Conservation (phyloP, 2,329 filamentous ascomycete genomes). For the Periglandula ipomoeae region DNA sequence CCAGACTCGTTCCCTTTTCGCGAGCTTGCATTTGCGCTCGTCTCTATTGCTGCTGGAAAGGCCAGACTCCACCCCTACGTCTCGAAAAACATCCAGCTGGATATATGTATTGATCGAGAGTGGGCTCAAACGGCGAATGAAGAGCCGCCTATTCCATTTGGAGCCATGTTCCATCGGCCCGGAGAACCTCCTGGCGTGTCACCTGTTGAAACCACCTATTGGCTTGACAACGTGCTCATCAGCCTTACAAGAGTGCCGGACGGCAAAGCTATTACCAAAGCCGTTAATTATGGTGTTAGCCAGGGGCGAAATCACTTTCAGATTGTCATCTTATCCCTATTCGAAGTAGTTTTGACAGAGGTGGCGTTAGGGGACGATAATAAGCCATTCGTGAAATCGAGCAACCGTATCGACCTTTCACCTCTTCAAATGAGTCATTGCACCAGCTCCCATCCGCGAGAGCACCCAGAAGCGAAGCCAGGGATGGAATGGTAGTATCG, state of each 20-base stretch:
- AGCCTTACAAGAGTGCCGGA: slow-evolving; percentile 9
- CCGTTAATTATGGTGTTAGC: slow-evolving; percentile 11
- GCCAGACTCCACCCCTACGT: slow-evolving; percentile 1
- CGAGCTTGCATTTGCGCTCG: slow-evolving; percentile 12
- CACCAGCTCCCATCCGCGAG: slow-evolving; percentile 10
- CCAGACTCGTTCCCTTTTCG: slow-evolving; percentile 13
- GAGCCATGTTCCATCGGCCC: slow-evolving; percentile 7
- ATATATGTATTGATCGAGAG: neutral
- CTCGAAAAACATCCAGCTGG: neutral
- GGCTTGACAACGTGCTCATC: slow-evolving; percentile 9
- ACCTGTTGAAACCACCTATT: slow-evolving; percentile 10
- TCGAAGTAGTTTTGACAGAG: slow-evolving; percentile 13
- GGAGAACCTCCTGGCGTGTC: slow-evolving; percentile 6
- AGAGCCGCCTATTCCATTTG: slow-evolving; percentile 4
- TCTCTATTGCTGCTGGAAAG: slow-evolving; percentile 9
- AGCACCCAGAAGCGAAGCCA: slow-evolving; percentile 7
- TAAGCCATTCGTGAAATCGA: slow-evolving; percentile 9
- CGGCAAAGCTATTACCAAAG: slow-evolving; percentile 9
- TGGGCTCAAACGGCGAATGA: slow-evolving; percentile 1
- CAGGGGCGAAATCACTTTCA: slow-evolving; percentile 13
- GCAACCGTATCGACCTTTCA: slow-evolving; percentile 9
- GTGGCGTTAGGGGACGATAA: slow-evolving; percentile 6
- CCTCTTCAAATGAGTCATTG: slow-evolving; percentile 10
- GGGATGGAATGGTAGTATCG: neutral
- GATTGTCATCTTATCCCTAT: slow-evolving; percentile 13